Conservation (phyloP, 352 stramenopile genomes). For the Nothophytophthora sp. region DNA sequence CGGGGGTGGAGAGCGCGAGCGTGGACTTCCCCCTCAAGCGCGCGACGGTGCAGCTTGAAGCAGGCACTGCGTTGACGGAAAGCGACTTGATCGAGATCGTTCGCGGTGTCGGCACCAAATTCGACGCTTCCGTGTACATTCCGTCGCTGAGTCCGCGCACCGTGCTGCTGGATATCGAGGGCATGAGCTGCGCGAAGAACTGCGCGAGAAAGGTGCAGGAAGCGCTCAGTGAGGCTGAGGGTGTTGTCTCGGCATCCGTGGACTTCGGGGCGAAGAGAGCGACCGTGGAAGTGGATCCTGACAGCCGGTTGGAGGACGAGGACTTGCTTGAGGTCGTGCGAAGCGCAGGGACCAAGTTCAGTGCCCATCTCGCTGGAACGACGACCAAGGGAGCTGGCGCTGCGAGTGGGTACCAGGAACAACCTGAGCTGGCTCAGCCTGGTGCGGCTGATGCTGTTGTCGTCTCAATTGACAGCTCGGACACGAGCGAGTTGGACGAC, state of each 20-base stretch:
- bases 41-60: conserved; percentile 56
- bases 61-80: conserved; percentile 47
- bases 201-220: conserved; percentile 74
- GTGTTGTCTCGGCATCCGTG: conserved; percentile 70
- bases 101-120: conserved; percentile 50
- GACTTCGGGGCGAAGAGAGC: conserved; percentile 67
- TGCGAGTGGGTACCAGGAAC: conserved; percentile 2
- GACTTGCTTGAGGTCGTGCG: conserved; percentile 59
- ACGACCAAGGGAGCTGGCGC: background rate
- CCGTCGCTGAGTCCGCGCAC: conserved; percentile 30
- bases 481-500: conserved; percentile 64
- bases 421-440: conserved; percentile 10
- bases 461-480: conserved; percentile 35
- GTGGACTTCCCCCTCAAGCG: conserved; percentile 76
- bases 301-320: conserved; percentile 57
- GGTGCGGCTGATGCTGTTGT: conserved; percentile 26
- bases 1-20: conserved; percentile 52
- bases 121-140: conserved; percentile 57
- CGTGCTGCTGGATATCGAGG: conserved; percentile 53
- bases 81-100: conserved; percentile 65
- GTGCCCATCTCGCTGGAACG: conserved; percentile 15
- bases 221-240: conserved; percentile 50
- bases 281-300: conserved; percentile 57
- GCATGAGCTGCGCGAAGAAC: conserved; percentile 70
- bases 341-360: conserved; percentile 27